Evolutionary conservation across 345 rosid genomes (phyloP).

Genomic region (Crucihimalaya himalaica): DNA sequence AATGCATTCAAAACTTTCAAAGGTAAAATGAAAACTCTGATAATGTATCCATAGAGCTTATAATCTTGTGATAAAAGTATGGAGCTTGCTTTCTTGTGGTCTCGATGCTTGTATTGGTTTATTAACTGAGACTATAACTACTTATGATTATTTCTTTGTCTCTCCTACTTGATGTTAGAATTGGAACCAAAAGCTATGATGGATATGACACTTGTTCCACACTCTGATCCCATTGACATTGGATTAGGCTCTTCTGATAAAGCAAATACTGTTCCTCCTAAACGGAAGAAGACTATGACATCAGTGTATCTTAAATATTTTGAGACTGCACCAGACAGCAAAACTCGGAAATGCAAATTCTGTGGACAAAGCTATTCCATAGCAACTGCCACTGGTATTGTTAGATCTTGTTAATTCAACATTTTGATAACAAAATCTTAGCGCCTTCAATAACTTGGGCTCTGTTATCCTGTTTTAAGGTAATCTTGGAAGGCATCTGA

Average conservation of each 20-base stretch:
- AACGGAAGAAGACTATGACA: slow-evolving; percentile 98
- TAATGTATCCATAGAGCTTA: neutral
- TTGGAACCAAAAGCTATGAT: slow-evolving; percentile 74
- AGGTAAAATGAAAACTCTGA: slow-evolving; percentile 47
- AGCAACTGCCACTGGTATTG: slow-evolving; percentile 88
- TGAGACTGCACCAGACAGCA: slow-evolving; percentile 81
- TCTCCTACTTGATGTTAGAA: slow-evolving; percentile 50
- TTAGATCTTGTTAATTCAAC: neutral
- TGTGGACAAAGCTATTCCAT: slow-evolving; percentile 93
- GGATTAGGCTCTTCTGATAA: slow-evolving; percentile 79
- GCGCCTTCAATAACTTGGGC: neutral
- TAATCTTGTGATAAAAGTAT: slow-evolving; percentile 8
- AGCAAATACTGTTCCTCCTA: slow-evolving; percentile 50
- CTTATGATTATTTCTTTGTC: slow-evolving; percentile 9
- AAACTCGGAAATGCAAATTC: slow-evolving; percentile 90
- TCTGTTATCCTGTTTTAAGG: slow-evolving; percentile 46
- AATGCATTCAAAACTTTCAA: slow-evolving; percentile 78
- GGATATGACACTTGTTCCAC: slow-evolving; percentile 68
- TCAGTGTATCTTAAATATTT: slow-evolving; percentile 89
- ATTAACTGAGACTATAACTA: neutral
- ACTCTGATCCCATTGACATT: slow-evolving; percentile 62
- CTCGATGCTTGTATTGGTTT: neutral
- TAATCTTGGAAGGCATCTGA: slow-evolving; percentile 87
- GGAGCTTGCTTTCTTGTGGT: slow-evolving; percentile 2
- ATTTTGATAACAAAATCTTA: neutral